Conservation (phyloP, 768 basidiomycete genomes). For the Brasilioporus rufonigricans region DNA sequence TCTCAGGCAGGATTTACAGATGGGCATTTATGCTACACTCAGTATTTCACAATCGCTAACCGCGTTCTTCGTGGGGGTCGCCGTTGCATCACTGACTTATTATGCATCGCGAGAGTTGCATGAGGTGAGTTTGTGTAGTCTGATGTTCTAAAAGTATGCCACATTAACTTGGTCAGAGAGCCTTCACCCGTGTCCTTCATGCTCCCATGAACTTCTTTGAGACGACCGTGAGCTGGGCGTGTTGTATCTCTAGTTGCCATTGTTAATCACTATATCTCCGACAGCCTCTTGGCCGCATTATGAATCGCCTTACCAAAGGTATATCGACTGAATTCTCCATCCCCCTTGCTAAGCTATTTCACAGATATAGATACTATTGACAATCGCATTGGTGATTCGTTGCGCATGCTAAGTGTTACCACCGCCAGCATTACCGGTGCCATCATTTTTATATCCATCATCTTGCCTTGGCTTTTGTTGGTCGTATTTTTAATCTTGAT, state of each 20-base stretch:
- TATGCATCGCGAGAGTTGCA: constrained; percentile 74
- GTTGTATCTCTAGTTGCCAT: not conserved
- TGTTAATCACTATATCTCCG: not conserved
- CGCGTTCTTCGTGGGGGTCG: constrained; percentile 64
- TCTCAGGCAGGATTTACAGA: constrained; percentile 40
- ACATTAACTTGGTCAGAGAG: constrained; percentile 37
- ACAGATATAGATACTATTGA: constrained; percentile 77
- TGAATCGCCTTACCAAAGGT: constrained; percentile 89
- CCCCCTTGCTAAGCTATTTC: not conserved
- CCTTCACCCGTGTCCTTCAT: constrained; percentile 69
- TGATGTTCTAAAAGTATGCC: not conserved
- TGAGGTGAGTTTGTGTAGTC: constrained; percentile 35
- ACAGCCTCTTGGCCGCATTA: constrained; percentile 79
- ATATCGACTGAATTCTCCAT: constrained; percentile 1
- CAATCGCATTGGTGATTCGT: constrained; percentile 69
- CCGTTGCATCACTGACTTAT: constrained; percentile 67
- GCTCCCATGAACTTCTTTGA: constrained; percentile 93
- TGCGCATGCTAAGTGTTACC: constrained; percentile 71
- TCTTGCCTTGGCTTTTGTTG: constrained; percentile 84
- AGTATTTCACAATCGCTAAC: constrained; percentile 69
- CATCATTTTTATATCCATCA: constrained; percentile 71
- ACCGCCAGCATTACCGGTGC: constrained; percentile 67
- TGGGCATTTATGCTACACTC: constrained; percentile 76
- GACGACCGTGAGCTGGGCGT: constrained; percentile 53
- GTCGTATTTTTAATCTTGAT: constrained; percentile 58